Percentiles rank a stretch among this genome's conserved stretches.
Evolutionary conservation across 306 rosid genomes (phyloP).

Genomic region (Betula pendula): DNA sequence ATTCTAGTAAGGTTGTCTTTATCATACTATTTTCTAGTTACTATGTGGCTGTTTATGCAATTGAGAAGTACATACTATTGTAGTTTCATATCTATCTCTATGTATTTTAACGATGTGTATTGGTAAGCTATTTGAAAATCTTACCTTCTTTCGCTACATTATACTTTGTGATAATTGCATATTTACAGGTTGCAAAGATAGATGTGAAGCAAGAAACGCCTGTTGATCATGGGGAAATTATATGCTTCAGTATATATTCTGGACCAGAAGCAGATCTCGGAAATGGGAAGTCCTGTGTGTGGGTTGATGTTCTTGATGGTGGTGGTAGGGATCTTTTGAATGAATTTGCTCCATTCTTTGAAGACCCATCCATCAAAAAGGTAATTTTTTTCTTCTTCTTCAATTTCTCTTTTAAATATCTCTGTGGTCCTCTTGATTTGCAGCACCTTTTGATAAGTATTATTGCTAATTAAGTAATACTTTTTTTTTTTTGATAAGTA

Average conservation of each 20-base stretch:
- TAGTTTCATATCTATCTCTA: conserved; percentile 21
- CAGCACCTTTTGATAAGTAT: conserved; percentile 3
- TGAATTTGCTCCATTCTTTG: conserved; percentile 75
- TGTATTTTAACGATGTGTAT: conserved; percentile 11
- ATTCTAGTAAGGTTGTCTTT: conserved; percentile 8
- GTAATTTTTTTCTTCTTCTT: conserved; percentile 38
- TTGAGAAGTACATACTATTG: conserved; percentile 9
- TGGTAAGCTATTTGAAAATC: conserved; percentile 22
- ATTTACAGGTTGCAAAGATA: conserved; percentile 79
- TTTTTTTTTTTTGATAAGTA: too few relatives aligned
- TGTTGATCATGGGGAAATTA: conserved; percentile 92
- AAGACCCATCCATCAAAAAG: conserved; percentile 77
- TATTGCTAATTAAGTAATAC: not conserved
- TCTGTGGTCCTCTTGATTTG: conserved; percentile 15
- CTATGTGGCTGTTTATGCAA: conserved; percentile 17
- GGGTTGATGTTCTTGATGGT: conserved; percentile 99
- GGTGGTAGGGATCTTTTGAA: conserved; percentile 74
- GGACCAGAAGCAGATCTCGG: conserved; percentile 90
- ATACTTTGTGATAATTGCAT: conserved; percentile 35
- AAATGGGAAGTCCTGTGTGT: conserved; percentile 82
- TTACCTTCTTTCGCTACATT: conserved; percentile 25
- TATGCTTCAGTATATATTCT: conserved; percentile 86
- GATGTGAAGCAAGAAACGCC: conserved; percentile 91
- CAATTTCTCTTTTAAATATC: conserved; percentile 21
- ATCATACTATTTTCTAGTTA: conserved; percentile 17